Base-by-base conservation (phyloP, 2,329 filamentous ascomycete species). In the Blastomyces emzantsi region DNA sequence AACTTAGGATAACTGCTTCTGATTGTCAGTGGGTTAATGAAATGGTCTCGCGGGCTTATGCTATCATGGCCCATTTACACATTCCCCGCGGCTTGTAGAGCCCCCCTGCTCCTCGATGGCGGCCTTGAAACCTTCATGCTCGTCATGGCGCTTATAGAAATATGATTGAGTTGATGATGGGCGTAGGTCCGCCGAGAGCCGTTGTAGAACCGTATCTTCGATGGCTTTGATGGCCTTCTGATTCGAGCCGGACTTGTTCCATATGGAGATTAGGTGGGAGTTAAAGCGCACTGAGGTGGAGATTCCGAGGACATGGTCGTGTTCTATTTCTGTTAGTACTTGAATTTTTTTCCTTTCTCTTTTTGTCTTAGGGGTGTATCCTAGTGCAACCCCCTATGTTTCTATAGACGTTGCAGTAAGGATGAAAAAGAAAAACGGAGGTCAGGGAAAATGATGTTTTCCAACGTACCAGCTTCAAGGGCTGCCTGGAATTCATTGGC, bases 251-350 rank as follows among this genome's bases (percentile, higher is more conserved):
- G 96, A 89, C 66, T 94, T 90, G 78, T 96, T 94, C 93, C 93
- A 97, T 72, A 97, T 85, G 69, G 90, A 89, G 73, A 97, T 88
- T 67, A 96, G 85, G 74, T 93, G 87, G 39, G 87, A 89, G 78
- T 92, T 96, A 82, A 94, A 95, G 70, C 92, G 88, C 64, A 93
- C 90, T 1, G 89, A 92, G 67, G 94, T 86, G 52, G 90, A 90
- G 57, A 97, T 87, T 60, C 93, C 93, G 74, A 92, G 94, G 69
- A 97, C 83, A 69, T 86, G 89, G 73, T 96, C 91, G 74, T 91
- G 89, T 65, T 86, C 90, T 91, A 22, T 43, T 33, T 39, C 1
- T 47, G 43, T 60, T 33, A 60, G 57, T 17, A 30, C 47, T 19
- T n/a, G 43, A 11, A 49, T 47, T 30, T 47, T 45, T 45, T 19